Evolutionary conservation across 2,329 filamentous ascomycete genomes (phyloP).

Genomic region (Xylaria sp.): DNA sequence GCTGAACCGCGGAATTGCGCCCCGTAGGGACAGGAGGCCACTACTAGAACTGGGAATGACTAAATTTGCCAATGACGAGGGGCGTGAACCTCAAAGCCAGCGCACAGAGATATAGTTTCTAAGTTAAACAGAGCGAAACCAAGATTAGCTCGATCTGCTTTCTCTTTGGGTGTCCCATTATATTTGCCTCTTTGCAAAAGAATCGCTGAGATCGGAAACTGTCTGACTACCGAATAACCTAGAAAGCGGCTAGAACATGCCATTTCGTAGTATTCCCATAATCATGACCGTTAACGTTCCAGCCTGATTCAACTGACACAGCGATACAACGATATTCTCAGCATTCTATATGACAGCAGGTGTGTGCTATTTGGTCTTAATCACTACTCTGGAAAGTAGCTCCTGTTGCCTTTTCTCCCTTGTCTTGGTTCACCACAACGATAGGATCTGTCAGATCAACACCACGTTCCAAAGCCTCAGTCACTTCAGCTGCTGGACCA

Average conservation of each 20-base stretch:
- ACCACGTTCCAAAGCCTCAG: conserved; percentile 60
- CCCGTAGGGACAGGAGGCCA: conserved; percentile 46
- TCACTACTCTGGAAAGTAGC: conserved; percentile 17
- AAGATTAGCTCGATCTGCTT: conserved; percentile 13
- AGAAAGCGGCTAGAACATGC: not conserved
- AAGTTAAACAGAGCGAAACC: conserved; percentile 47
- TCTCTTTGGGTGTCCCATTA: conserved; percentile 11
- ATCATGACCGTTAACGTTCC: conserved; percentile 10
- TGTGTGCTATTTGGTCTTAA: conserved; percentile 1
- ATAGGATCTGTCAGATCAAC: conserved; percentile 61
- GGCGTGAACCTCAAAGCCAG: conserved; percentile 55
- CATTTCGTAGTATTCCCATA: not conserved
- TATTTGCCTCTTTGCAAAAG: conserved; percentile 1
- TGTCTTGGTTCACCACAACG: conserved; percentile 53
- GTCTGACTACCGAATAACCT: not conserved
- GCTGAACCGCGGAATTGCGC: conserved; percentile 52
- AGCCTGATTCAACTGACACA: not conserved
- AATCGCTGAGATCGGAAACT: not conserved
- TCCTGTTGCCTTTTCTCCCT: not conserved
- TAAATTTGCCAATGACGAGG: conserved; percentile 61
- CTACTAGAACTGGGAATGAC: conserved; percentile 68
- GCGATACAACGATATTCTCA: not conserved
- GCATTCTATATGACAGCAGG: not conserved
- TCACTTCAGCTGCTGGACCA: conserved; percentile 64
- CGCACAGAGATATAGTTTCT: conserved; percentile 51